Base-by-base conservation (phyloP, 2,329 filamentous ascomycete species). In the Didymella keratinophila region DNA sequence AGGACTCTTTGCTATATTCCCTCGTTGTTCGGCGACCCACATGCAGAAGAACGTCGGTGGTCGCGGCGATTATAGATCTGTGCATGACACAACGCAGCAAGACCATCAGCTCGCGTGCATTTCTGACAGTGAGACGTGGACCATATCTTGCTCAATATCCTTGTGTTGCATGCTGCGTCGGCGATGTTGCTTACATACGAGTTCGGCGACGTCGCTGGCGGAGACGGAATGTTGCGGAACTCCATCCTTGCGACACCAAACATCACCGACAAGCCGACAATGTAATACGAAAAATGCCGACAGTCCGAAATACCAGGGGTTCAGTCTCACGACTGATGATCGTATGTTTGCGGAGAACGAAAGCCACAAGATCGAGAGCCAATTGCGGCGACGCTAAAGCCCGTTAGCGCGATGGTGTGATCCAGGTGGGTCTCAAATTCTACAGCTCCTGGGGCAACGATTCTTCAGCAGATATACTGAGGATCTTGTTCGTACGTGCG, bases 381-480 rank as follows among this genome's bases (percentile, higher is more conserved):
- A 45, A 42, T 46, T 46, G 56, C 45, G 51, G 27, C 45, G 34
- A 51, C 56, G 56, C 50, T 58, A 58, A 16, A 30, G 5, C 3
- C 3, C 9, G 27, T 21, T 58, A 58, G 56, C 56, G 56, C 34
- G 45, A 58, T 50, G 56, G 45, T 37, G 56, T 58, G 56, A 58
- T 58, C 41, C 30, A 32, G 11, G 56, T 43, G 50, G 48, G 55
- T 53, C 28, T 58, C 46, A 51, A 58, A 58, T 36, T 54, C 56
- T 54, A 58, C 45, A 44, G 50, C 56, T 53, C 4, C 25, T 42
- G 20, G 20, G 28, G 50, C 27, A 12, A 41, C 44, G 41, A 50
- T 50, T 58, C 41, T 46, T 54, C 51, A 58, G 41, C 51, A 54
- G 39, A 50, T 27, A 50, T 34, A 42, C 28, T 42, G 16, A 30